Evolutionary conservation across 2,329 filamentous ascomycete species (phyloP).

Genomic region (Exserohilum turcica): DNA sequence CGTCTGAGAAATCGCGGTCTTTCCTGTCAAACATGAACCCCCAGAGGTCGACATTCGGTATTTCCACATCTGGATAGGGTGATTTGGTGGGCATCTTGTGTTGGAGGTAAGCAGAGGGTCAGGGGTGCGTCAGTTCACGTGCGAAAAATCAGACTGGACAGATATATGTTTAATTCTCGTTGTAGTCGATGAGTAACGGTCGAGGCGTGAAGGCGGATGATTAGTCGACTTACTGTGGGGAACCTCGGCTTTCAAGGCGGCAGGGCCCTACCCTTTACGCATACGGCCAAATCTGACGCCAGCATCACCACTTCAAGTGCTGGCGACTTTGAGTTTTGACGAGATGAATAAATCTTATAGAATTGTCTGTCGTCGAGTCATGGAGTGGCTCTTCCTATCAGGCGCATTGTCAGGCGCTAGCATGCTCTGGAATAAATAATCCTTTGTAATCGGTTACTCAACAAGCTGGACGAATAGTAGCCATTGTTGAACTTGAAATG

Average conservation of each 20-base stretch:
- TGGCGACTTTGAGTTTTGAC: too few species aligned
- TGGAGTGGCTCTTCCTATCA: too few species aligned
- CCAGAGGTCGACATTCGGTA: slow-evolving; percentile 31
- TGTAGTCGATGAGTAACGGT: neutral
- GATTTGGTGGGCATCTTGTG: slow-evolving; percentile 27
- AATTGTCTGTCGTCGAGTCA: too few species aligned
- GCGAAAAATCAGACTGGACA: neutral
- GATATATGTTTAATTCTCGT: neutral
- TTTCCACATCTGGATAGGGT: slow-evolving; percentile 29
- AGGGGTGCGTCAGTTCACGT: neutral
- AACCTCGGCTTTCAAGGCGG: slow-evolving; percentile 6
- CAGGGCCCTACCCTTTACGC: neutral
- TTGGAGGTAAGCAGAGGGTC: neutral
- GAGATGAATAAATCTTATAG: too few species aligned
- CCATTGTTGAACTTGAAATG: too few species aligned
- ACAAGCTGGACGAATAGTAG: too few species aligned
- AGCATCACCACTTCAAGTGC: too few species aligned
- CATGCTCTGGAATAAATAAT: too few species aligned
- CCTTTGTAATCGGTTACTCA: neutral
- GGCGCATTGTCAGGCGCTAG: too few species aligned
- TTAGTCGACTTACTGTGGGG: neutral
- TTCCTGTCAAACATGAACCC: slow-evolving; percentile 30
- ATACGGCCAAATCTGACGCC: neutral
- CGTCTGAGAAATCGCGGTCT: slow-evolving; percentile 27
- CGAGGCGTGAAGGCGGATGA: neutral